Base-by-base conservation (phyloP, 129 eudicot genomes). In the Lactuca saligna region DNA sequence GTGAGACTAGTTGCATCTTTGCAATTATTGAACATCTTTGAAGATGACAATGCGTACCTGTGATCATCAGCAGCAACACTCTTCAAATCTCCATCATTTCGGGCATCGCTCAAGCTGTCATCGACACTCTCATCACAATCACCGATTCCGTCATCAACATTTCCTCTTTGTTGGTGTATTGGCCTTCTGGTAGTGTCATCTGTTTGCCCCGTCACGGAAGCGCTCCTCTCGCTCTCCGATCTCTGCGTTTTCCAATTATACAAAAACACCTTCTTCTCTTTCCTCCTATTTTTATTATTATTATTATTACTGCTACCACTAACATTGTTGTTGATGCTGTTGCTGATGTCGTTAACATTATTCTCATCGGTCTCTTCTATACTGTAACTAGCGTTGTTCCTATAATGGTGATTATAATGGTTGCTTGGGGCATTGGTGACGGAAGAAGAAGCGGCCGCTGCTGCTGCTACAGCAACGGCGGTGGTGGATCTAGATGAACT, bases 221-320 rank as follows among this genome's bases (percentile, higher is more conserved):
- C 82, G 67, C 91, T 91, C 71, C 78, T 75, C 61, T 84, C 90
- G 15, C 95, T 83, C 76, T 76, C 92, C 13, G 98, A 86, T 82
- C 80, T 87, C 63, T 86, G 84, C 4, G 80, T 73, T 81, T 78
- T 87, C 99, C 99, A 93, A 53, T 93, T 93, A 57, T 83, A 85
- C 76, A 93, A 71, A 75, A 78, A 87, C 57, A 93, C 92, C 78
- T 79, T 87, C 76, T 76, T 89, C 56, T 84, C 93, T 54, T 78
- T 82, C 78, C 80, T 69, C 31, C 68, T 73, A 63, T 46, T 73
- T 9, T 25, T 57, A 70, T 14, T 51, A 63, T 12, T 41, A 68
- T 54, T 61, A 51, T 59, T 42, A 54, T 20, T 56, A 66, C 70
- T 58, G 41, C 39, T 29, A 46, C 51, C 56, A 54, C 49, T 37